phyloP scores from a whole-genome alignment of 139 green algal genomes.

The Chloropicon primus region DNA sequence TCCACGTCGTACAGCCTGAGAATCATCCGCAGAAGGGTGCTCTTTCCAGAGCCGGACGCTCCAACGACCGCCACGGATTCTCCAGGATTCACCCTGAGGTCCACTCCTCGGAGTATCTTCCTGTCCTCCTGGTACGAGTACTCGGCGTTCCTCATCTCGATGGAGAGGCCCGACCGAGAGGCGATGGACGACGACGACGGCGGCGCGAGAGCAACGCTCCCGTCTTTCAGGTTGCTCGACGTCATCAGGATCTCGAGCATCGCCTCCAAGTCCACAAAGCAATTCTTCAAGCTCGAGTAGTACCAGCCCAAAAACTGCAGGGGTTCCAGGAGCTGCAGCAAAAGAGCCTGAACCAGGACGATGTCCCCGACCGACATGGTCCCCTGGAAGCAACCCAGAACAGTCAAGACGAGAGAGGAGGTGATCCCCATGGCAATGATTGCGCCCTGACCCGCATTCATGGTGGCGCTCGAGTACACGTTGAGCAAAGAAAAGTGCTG shows the following conservation, averaged over 20 bases:
- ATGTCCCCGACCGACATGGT: slow-evolving; percentile 20
- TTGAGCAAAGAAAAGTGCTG: background rate
- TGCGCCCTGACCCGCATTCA: slow-evolving; percentile 83
- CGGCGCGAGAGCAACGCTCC: slow-evolving; percentile 22
- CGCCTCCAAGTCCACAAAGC: slow-evolving; percentile 83
- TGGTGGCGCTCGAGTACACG: slow-evolving; percentile 33
- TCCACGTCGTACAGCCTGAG: slow-evolving; percentile 51
- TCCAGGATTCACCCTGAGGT: slow-evolving; percentile 36
- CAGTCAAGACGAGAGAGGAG: slow-evolving; percentile 26
- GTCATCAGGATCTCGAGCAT: slow-evolving; percentile 77
- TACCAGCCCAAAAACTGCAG: slow-evolving; percentile 85
- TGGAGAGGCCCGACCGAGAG: background rate
- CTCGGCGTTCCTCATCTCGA: background rate
- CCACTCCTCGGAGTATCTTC: slow-evolving; percentile 40
- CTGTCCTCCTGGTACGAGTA: background rate
- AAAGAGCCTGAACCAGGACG: slow-evolving; percentile 75
- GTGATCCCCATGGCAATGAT: slow-evolving; percentile 65
- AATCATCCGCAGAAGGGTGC: slow-evolving; percentile 33
- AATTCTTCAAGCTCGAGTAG: slow-evolving; percentile 10
- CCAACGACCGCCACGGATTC: slow-evolving; percentile 33
- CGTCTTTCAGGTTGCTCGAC: slow-evolving; percentile 37
- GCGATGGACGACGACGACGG: too few species aligned
- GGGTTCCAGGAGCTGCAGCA: slow-evolving; percentile 88
- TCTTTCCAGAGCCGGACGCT: slow-evolving; percentile 34
- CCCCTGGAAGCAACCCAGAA: background rate